Evolutionary conservation across 2,329 filamentous ascomycete species (phyloP), one percentile per base, ranked within the genome.

Genomic region (Aureobasidium sp.): DNA sequence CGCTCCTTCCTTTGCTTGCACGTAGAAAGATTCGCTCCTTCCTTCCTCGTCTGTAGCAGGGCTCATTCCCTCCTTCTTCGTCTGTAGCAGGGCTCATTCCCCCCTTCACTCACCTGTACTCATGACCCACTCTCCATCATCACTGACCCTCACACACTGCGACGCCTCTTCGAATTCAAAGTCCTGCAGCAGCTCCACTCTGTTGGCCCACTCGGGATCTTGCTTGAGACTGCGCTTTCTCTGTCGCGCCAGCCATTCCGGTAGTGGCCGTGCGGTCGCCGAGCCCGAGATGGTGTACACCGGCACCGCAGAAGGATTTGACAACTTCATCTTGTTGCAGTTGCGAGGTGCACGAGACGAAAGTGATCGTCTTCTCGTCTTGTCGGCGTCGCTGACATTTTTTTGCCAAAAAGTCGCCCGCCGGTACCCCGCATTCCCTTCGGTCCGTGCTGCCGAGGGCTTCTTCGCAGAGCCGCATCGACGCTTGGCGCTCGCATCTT

Each of bases 161-260:
- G 90, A 95, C 35, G 94, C 91, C 71, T 95, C 90, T 64, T 96
- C 90, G 64, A 98, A 97, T 66, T 94, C 90, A 69, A 98, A 98
- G 66, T 98, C 93, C 65, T 98, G 93, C 32, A 98, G 79, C 54
- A 98, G 77, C 70, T 98, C 93, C 62, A 98, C 85, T 60, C 93
- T 86, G 68, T 90, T 95, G 58, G 90, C 85, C 71, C 91, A 97
- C 66, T 96, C 91, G 56, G 86, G 78, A 66, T 97, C 91, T 61
- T 91, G 84, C 71, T 97, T 97, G 61, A 96, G 74, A 66, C 88
- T 94, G 67, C 87, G 80, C 76, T 96, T 97, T 67, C 91, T 79
- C 63, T 89, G 85, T 60, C 89, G 81, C 29, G 90, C 86, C 56
- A 98, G 86, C 90, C 93, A 98, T 72, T 98, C 93, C 56, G 93